Base-by-base conservation (phyloP, 2,329 filamentous ascomycete species). In the Trichoderma harzianum region DNA sequence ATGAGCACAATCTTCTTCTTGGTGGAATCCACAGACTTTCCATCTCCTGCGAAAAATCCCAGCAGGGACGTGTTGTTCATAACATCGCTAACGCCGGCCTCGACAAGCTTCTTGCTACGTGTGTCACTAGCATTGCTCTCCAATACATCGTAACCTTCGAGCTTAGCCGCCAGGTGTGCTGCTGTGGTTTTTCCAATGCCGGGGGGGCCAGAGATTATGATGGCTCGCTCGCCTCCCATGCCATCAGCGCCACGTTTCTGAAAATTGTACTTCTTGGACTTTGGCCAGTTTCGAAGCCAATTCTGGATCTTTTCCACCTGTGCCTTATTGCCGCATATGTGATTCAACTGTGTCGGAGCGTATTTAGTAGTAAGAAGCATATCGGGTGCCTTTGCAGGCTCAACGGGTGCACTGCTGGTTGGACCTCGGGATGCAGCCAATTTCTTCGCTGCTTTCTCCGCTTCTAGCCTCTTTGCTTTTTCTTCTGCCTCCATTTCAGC, bases 111-210 rank as follows among this genome's bases (percentile, higher is more conserved):
- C 84, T 99, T 99, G 84, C 95, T 98, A 79, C 96, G 89, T 3
- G 93, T 92, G 79, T 99, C 96, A 81, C 95, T 98, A 43, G 96
- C 96, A 79, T 99, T 99, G 78, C 91, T 96, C 84, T 99, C 96
- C 14, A 99, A 86, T 57, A 98, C 88, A 80, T 99, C 96, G 78
- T 94, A 98, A 2, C 95, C 95, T 79, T 97, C 95, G 24, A 98
- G 84, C 78, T 94, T 97, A 0, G 96, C 95, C 18, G 97, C 93
- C 34, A 99, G 86, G 84, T 99, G 96, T 28, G 96, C 96, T 64
- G 97, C 94, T 36, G 96, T 99, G 2, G 96, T 99, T 83, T 99
- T 99, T 76, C 96, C 96, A 75, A 99, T 97, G 21, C 96, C 96
- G 34, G 96, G 96, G 18, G 96, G 95, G 0, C 96, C 96, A 75